phyloP scores from a whole-genome alignment of 2,329 filamentous ascomycete genomes.

The Microcyclospora tardicrescens region DNA sequence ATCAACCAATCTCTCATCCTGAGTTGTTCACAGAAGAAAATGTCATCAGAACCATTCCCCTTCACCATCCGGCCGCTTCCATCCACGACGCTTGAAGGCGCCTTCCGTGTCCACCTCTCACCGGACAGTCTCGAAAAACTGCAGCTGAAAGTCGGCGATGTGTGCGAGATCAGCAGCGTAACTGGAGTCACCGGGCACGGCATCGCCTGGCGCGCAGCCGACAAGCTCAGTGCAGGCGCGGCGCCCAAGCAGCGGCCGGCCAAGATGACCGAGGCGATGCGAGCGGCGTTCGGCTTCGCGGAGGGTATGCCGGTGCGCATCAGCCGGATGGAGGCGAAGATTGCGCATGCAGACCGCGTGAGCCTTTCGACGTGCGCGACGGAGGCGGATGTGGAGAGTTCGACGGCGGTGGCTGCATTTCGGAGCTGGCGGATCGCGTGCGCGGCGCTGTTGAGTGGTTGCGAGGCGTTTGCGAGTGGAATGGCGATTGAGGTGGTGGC shows the following conservation, averaged over 20 bases:
- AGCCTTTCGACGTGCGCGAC: slow-evolving; percentile 31
- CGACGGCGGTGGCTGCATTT: slow-evolving; percentile 19
- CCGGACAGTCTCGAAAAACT: slow-evolving; percentile 43
- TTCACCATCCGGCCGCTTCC: slow-evolving; percentile 33
- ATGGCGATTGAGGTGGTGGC: slow-evolving; percentile 55
- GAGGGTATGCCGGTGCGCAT: slow-evolving; percentile 58
- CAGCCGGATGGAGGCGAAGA: slow-evolving; percentile 35
- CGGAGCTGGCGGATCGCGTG: slow-evolving; percentile 21
- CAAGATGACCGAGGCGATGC: slow-evolving; percentile 61
- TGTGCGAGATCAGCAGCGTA: slow-evolving; percentile 39
- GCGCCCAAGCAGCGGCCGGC: slow-evolving; percentile 53
- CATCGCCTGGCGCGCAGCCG: slow-evolving; percentile 48
- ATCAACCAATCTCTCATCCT: too few relatives aligned
- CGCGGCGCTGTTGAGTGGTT: slow-evolving; percentile 34
- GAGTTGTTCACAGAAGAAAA: too few relatives aligned
- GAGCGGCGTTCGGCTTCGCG: slow-evolving; percentile 58
- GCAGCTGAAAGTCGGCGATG: slow-evolving; percentile 44
- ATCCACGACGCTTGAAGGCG: slow-evolving; percentile 34
- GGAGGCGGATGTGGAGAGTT: slow-evolving; percentile 36
- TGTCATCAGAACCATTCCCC: slow-evolving; percentile 1
- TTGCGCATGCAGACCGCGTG: slow-evolving; percentile 46
- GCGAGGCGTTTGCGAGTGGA: slow-evolving; percentile 57
- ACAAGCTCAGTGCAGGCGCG: slow-evolving; percentile 28
- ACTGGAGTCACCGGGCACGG: slow-evolving; percentile 38
- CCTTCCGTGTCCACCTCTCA: slow-evolving; percentile 47